Conservation (phyloP, 129 eudicot species). For the Heracleum sosnowskyi region DNA sequence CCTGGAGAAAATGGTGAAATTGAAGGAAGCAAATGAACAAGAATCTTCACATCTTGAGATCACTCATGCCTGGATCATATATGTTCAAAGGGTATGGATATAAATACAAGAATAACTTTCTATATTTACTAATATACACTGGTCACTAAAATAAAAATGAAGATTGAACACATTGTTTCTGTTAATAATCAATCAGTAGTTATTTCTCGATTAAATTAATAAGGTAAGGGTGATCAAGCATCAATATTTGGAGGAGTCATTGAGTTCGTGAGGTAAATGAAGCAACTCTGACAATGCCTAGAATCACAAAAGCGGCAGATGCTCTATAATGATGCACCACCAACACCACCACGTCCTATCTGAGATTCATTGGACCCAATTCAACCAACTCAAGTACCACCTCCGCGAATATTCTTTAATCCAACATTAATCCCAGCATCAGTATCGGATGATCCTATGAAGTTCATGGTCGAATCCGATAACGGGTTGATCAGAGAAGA, state of each 20-base stretch:
- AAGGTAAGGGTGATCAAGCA: too few species aligned
- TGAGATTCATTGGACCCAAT: constrained; percentile 29
- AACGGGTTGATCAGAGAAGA: constrained; percentile 46
- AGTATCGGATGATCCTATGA: constrained; percentile 31
- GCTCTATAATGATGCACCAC: constrained; percentile 53
- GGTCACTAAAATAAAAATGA: too few species aligned
- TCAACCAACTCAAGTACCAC: constrained; percentile 25
- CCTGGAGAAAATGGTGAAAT: neutral
- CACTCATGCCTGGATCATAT: too few species aligned
- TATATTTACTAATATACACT: too few species aligned
- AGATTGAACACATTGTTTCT: too few species aligned
- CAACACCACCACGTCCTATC: constrained; percentile 8
- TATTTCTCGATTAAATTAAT: too few species aligned
- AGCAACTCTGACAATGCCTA: constrained; percentile 87
- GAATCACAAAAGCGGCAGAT: constrained; percentile 78
- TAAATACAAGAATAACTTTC: too few species aligned
- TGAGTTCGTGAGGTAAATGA: constrained; percentile 81
- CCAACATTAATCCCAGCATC: neutral
- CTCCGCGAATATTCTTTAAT: neutral
- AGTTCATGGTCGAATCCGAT: constrained; percentile 30
- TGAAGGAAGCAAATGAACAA: constrained; percentile 47
- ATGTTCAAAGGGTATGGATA: too few species aligned
- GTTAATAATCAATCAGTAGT: too few species aligned
- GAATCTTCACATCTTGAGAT: too few species aligned
- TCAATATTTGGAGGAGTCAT: too few species aligned